Evolutionary conservation across 495 filamentous ascomycete genomes (phyloP), one percentile per base, ranked within the genome.

Genomic region (Xeromyces bisporus): DNA sequence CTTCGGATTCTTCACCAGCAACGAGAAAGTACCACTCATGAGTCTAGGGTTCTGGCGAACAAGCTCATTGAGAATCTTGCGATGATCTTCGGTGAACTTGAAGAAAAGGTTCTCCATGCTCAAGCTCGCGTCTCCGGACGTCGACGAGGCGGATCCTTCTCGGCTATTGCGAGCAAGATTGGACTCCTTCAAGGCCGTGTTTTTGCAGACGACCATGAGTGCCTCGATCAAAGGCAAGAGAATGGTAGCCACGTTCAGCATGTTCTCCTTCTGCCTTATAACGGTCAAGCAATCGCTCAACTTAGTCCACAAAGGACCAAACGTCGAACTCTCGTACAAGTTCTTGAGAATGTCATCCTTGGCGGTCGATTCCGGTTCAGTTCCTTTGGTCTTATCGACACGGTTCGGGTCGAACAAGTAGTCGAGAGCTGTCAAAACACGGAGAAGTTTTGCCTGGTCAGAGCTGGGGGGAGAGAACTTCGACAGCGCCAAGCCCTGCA

Each of bases 131-230:
- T 87, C 86, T 6, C 77, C 73, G 14, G 80, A 69, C n/a, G 80
- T 73, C 41, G 75, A 91, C 20, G 75, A 71, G 13, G 82, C 56
- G 14, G 76, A 68, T 43, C 85, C 60, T 30, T 87, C 77, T 47
- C 78, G 79, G 41, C 55, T 62, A 24, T 55, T 46, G 15, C 74
- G 73, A 34, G 64, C 56, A 10, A 67, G 38, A 1, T 69, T 53
- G 33, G 75, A 67, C 29, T 76, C 73, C 43, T 91, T 83, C 23
- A 87, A 56, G 2, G 83, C 81, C 10, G 75, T 80, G 52, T 96
- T 93, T 62, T 94, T 96, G 69, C 91, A 96, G 21, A 96, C 86
- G 31, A 99, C 91, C 91, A 99, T 96, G 40, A 99, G 62, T 15
- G 83, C 78, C 50, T 99, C 89, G 32, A 96, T 92, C 18, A 94